These are phyloP conservation scores for Venturia pyrina DNA, from an alignment of 2,329 filamentous ascomycete species.

Conservation along the genomic window DNA sequence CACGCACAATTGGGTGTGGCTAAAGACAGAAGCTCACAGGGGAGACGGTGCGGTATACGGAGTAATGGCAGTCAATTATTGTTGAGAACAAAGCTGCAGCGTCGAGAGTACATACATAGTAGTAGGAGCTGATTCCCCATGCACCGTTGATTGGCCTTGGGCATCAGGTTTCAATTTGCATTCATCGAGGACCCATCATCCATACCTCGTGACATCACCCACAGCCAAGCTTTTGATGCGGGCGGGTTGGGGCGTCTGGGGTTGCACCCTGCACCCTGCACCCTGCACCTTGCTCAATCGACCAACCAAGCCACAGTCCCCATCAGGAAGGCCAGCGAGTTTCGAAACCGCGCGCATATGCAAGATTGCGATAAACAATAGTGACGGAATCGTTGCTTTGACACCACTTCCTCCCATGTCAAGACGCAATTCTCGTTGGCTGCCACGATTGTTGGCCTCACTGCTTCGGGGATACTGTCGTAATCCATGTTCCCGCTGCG, in stretches of 20 bases:
- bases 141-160: no score
- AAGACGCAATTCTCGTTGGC: neutral
- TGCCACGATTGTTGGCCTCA: neutral
- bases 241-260: neutral
- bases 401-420: neutral
- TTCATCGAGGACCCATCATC: no score
- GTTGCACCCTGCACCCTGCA: no score
- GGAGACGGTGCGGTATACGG: no score
- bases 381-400: neutral
- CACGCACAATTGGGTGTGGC: no score
- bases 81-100: no score
- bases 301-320: neutral
- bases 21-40: no score
- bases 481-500: neutral
- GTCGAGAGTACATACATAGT: no score
- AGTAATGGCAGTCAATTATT: no score
- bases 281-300: no score
- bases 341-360: neutral
- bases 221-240: neutral
- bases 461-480: neutral
- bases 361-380: neutral
- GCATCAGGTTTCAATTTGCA: no score
- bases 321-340: neutral
- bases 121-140: no score
- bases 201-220: neutral